These are phyloP conservation scores for Solanum hybrid DNA, from an alignment of 305 asterid species.

Conservation along the genomic window DNA sequence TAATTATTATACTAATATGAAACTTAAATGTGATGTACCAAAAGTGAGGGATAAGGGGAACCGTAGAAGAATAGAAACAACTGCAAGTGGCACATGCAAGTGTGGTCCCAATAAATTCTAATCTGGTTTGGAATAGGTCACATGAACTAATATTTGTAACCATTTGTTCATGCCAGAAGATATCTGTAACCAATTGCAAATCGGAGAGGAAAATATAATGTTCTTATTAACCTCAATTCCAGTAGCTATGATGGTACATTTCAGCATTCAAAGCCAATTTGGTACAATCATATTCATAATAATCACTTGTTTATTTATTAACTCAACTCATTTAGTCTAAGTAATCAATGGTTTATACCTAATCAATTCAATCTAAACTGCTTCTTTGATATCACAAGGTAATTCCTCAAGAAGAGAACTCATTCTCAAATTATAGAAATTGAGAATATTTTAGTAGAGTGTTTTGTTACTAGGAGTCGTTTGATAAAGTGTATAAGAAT, in stretches of 20 bases:
- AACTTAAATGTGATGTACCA: not conserved
- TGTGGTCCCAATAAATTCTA: conserved; percentile 16
- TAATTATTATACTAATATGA: not conserved
- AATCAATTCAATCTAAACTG: not conserved
- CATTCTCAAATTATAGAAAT: no score
- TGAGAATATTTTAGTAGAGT: not conserved
- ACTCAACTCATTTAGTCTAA: not conserved
- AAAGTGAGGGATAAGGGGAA: not conserved
- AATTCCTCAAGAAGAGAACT: not conserved
- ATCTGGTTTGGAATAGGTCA: not conserved
- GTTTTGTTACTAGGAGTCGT: not conserved
- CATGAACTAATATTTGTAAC: not conserved
- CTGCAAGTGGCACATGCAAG: conserved; percentile 20
- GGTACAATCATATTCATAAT: not conserved
- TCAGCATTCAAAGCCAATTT: not conserved
- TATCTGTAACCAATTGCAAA: not conserved
- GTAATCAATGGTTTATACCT: not conserved
- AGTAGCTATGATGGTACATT: not conserved
- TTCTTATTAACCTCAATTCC: not conserved
- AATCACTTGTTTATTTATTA: not conserved
- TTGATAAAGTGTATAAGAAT: no score
- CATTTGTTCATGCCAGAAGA: not conserved
- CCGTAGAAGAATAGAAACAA: not conserved
- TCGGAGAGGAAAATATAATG: not conserved
- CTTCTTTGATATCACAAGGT: not conserved